Evolutionary conservation across 441 rosid species (phyloP).

Genomic region (Gossypium lobatum): DNA sequence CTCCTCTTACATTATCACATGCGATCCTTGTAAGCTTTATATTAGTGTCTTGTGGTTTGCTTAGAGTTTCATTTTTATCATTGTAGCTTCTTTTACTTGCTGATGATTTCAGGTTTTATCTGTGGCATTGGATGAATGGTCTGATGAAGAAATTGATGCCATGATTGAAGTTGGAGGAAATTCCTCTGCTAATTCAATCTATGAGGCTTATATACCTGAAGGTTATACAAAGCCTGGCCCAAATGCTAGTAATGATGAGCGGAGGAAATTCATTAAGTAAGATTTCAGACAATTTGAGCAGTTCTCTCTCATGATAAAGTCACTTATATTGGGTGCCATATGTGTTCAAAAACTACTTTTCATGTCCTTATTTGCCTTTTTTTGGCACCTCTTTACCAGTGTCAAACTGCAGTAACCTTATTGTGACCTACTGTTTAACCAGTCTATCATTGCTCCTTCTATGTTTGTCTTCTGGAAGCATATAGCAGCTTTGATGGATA

Average conservation of each 20-base stretch:
- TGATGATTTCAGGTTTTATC: constrained; percentile 62
- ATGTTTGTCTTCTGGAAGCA: neutral
- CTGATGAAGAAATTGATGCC: constrained; percentile 78
- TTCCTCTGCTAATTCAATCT: constrained; percentile 77
- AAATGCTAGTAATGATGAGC: constrained; percentile 68
- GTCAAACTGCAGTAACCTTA: neutral
- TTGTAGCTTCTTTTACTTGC: constrained; percentile 7
- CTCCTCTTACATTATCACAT: neutral
- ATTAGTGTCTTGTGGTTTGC: neutral
- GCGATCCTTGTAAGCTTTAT: neutral
- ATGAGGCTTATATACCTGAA: constrained; percentile 81
- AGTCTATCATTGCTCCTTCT: neutral
- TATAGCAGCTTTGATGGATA: neutral
- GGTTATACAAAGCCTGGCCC: constrained; percentile 74
- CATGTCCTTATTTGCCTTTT: neutral
- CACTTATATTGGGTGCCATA: neutral
- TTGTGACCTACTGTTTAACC: neutral
- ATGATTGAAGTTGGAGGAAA: constrained; percentile 98
- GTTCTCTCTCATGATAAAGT: neutral
- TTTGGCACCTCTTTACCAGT: neutral
- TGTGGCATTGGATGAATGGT: constrained; percentile 94
- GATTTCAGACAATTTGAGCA: constrained; percentile 2
- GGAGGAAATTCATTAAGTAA: constrained; percentile 73
- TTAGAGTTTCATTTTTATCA: neutral
- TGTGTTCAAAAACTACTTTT: neutral